Conservation (phyloP, 2,329 filamentous ascomycete genomes). For the Aspergillus awamori region DNA sequence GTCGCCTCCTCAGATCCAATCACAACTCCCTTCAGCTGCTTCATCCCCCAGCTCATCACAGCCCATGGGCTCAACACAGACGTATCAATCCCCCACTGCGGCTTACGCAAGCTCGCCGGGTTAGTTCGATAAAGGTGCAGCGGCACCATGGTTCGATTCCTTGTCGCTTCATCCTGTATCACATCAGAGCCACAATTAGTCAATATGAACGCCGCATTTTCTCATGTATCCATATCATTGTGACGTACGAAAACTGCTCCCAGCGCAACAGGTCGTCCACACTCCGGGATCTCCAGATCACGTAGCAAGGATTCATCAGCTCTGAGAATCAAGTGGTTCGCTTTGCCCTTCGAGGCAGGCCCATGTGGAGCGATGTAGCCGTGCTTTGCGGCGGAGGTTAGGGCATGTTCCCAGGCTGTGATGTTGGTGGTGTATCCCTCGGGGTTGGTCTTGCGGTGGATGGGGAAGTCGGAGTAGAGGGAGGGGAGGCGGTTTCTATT, state of each 20-base stretch:
- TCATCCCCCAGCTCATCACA: constrained; percentile 74
- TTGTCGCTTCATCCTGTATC: constrained; percentile 66
- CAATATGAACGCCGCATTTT: not conserved
- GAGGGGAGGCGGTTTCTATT: constrained; percentile 74
- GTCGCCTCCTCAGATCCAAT: constrained; percentile 46
- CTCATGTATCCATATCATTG: not conserved
- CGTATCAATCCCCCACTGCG: constrained; percentile 61
- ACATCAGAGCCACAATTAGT: not conserved
- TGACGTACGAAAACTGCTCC: constrained; percentile 68
- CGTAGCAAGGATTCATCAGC: constrained; percentile 66
- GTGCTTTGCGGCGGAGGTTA: constrained; percentile 68
- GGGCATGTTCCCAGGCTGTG: constrained; percentile 73
- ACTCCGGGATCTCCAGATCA: constrained; percentile 74
- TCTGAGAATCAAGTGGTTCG: constrained; percentile 55
- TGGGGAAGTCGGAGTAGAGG: constrained; percentile 83
- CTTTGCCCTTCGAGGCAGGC: constrained; percentile 26
- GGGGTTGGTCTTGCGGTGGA: constrained; percentile 75
- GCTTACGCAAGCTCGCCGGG: constrained; percentile 71
- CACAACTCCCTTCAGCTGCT: constrained; percentile 64
- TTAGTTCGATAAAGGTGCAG: constrained; percentile 67
- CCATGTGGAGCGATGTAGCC: constrained; percentile 57
- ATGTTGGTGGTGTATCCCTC: constrained; percentile 84
- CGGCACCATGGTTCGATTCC: constrained; percentile 69
- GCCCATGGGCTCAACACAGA: constrained; percentile 63
- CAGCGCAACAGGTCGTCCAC: constrained; percentile 78